Conservation (phyloP, 257 asterid species). For the Fraxinus excelsior region DNA sequence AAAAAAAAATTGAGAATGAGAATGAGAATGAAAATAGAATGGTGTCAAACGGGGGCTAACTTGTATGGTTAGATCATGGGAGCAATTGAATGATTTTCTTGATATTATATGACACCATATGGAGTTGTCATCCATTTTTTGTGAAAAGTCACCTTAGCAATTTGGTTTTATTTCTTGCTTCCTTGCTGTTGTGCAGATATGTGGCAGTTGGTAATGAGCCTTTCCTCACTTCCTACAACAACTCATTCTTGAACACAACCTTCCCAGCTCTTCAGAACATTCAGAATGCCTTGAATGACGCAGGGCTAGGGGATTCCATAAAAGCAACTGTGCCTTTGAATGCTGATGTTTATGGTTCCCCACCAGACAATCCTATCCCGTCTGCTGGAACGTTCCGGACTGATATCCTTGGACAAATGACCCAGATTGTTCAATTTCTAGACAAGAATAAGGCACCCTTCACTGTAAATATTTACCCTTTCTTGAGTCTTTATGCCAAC, state of each 20-base stretch:
- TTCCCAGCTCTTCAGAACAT: slow-evolving; percentile 86
- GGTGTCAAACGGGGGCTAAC: too few relatives aligned
- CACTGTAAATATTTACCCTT: slow-evolving; percentile 74
- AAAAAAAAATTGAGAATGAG: too few relatives aligned
- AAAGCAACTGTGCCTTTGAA: slow-evolving; percentile 79
- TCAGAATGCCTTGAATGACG: slow-evolving; percentile 70
- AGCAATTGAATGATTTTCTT: not conserved
- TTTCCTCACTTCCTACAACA: slow-evolving; percentile 68
- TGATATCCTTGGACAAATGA: slow-evolving; percentile 56
- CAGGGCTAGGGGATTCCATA: slow-evolving; percentile 59
- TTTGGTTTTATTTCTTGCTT: not conserved
- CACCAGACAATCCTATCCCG: slow-evolving; percentile 56
- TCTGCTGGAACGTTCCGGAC: slow-evolving; percentile 69
- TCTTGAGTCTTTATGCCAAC: slow-evolving; percentile 66
- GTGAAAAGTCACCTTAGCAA: not conserved
- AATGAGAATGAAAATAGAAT: too few relatives aligned
- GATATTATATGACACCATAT: not conserved
- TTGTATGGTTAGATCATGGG: not conserved
- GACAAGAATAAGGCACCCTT: slow-evolving; percentile 70
- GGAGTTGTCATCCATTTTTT: not conserved
- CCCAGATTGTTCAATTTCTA: slow-evolving; percentile 67
- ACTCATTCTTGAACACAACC: slow-evolving; percentile 65
- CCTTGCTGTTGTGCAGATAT: slow-evolving; percentile 45
- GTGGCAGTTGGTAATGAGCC: slow-evolving; percentile 92
- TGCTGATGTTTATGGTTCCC: slow-evolving; percentile 77